phyloP scores from a whole-genome alignment of 1,284 basidiomycete species.

The Athelia sp. region DNA sequence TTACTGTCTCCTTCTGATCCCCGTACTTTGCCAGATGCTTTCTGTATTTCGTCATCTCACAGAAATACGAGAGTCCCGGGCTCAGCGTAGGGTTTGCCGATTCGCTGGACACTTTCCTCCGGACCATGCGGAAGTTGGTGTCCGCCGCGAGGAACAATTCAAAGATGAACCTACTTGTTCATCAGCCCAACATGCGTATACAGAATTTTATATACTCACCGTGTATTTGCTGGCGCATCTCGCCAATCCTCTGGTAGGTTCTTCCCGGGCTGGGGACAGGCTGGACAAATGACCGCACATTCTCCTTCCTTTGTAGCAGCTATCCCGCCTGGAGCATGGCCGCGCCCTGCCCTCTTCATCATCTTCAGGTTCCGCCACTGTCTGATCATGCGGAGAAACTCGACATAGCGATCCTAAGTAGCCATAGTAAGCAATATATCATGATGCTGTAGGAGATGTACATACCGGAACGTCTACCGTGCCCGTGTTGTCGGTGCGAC shows the following conservation, averaged over 20 bases:
- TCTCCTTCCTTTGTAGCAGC: slow-evolving; percentile 18
- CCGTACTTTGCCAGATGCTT: background rate
- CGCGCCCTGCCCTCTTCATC: slow-evolving; percentile 24
- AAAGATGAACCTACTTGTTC: slow-evolving; percentile 16
- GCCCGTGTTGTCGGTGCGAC: background rate
- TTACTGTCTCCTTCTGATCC: background rate
- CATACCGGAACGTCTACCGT: background rate
- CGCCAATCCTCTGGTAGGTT: slow-evolving; percentile 27
- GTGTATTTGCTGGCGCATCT: slow-evolving; percentile 4
- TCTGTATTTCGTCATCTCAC: background rate
- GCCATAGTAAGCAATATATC: background rate
- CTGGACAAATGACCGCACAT: slow-evolving; percentile 27
- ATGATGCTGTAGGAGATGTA: background rate
- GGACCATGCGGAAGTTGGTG: background rate
- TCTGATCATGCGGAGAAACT: slow-evolving; percentile 20
- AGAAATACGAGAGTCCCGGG: background rate
- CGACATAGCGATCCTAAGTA: slow-evolving; percentile 20
- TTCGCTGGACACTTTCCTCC: background rate
- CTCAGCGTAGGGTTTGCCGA: background rate
- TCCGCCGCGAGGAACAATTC: background rate
- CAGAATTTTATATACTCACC: slow-evolving; percentile 10
- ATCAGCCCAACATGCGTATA: slow-evolving; percentile 6
- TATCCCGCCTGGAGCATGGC: slow-evolving; percentile 19
- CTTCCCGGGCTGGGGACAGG: slow-evolving; percentile 26
- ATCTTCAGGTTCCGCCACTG: slow-evolving; percentile 25